Conservation (phyloP, 768 basidiomycete species). For the Hygrocybe punicea region DNA sequence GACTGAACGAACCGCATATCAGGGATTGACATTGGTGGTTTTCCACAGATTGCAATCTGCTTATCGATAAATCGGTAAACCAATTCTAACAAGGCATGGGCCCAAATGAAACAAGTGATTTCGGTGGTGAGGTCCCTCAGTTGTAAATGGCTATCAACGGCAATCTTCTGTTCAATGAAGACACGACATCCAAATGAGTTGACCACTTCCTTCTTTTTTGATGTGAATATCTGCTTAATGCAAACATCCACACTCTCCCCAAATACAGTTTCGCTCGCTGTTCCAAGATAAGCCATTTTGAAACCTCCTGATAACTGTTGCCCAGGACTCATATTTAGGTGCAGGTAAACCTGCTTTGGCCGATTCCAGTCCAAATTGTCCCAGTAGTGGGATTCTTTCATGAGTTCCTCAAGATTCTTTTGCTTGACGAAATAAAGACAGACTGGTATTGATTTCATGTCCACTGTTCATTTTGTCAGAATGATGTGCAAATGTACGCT, state of each 20-base stretch:
- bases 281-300: neutral
- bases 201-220: neutral
- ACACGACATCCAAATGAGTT: neutral
- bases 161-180: neutral
- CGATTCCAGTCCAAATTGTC: too few relatives aligned
- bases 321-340: neutral
- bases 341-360: too few relatives aligned
- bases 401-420: too few relatives aligned
- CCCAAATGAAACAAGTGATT: neutral
- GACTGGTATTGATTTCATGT: too few relatives aligned
- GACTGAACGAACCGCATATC: neutral
- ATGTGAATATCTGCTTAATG: neutral
- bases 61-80: neutral
- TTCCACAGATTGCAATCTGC: neutral
- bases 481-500: too few relatives aligned
- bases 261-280: neutral
- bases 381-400: too few relatives aligned
- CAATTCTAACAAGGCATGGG: neutral
- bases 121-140: too few relatives aligned
- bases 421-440: too few relatives aligned
- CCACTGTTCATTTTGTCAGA: too few relatives aligned
- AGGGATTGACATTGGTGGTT: too few relatives aligned
- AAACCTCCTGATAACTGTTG: neutral
- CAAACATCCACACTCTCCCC: neutral
- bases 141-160: neutral